A percentile compares a stretch with the other conserved stretches of the same genome.
Conservation (phyloP, 1,284 basidiomycete species). For the Puccinia coronata region DNA sequence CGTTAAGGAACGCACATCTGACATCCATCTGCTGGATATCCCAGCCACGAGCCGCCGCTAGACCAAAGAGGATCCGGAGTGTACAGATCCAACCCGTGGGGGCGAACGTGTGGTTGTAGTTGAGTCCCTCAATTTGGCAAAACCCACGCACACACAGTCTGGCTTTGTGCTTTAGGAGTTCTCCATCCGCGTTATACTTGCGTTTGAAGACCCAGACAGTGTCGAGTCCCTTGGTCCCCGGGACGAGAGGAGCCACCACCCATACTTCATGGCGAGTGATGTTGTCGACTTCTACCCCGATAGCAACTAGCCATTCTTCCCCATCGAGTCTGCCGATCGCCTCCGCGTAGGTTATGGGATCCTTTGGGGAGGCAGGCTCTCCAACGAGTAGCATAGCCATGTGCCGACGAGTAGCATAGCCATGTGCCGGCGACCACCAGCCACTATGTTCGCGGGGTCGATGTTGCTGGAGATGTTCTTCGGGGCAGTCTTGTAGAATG, state of each 20-base stretch:
- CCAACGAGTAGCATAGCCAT: too few relatives aligned
- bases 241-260: too few relatives aligned
- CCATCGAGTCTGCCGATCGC: not conserved
- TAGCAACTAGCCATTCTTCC: constrained; percentile 8
- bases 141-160: not conserved
- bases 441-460: not conserved
- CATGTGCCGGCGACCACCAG: too few relatives aligned
- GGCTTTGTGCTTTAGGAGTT: too few relatives aligned
- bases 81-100: not conserved
- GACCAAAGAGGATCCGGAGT: not conserved
- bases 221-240: not conserved
- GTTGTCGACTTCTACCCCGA: constrained; percentile 2
- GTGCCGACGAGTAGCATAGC: too few relatives aligned
- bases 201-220: constrained; percentile 4
- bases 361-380: not conserved
- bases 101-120: constrained; percentile 18
- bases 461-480: not conserved
- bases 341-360: not conserved
- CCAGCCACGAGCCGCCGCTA: not conserved
- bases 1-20: constrained; percentile 5
- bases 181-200: constrained; percentile 9
- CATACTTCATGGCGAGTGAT: not conserved
- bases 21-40: constrained; percentile 32
- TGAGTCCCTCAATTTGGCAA: not conserved
- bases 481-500: not conserved